These are phyloP conservation scores for Ustilago trichophora DNA, from an alignment of 1,284 basidiomycete genomes.

Conservation along the genomic window DNA sequence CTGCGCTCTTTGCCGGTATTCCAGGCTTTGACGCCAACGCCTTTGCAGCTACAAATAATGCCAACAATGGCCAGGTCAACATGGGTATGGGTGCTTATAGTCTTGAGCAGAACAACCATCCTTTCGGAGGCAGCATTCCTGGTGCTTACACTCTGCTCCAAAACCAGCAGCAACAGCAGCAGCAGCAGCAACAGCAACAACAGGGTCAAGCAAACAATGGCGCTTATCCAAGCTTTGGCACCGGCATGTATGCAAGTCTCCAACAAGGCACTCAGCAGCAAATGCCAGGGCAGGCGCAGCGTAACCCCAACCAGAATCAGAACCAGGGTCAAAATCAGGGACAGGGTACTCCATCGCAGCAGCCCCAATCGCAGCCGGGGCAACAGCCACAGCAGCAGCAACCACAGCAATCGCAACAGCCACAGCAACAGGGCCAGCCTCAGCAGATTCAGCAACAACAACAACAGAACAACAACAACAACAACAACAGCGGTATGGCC, in stretches of 20 bases:
- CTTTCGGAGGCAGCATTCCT: constrained; percentile 52
- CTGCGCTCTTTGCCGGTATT: constrained; percentile 40
- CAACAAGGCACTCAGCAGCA: constrained; percentile 23
- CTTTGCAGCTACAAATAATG: constrained; percentile 15
- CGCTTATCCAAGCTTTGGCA: constrained; percentile 11
- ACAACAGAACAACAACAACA: constrained; percentile 7
- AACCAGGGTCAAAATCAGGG: constrained; percentile 4
- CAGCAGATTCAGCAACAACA: constrained; percentile 1
- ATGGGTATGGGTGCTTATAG: constrained; percentile 36
- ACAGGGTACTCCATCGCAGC: constrained; percentile 13
- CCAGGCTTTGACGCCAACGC: constrained; percentile 35
- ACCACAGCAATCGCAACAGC: neutral
- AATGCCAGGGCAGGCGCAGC: constrained; percentile 20
- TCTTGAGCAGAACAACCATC: constrained; percentile 45
- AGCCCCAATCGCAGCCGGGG: constrained; percentile 2
- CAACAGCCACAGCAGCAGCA: constrained; percentile 3
- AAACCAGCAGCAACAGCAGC: constrained; percentile 29
- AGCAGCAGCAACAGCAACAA: too few species aligned
- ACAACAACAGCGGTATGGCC: constrained; percentile 13
- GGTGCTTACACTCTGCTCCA: constrained; percentile 54
- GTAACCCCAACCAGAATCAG: constrained; percentile 11
- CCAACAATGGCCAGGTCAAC: constrained; percentile 26
- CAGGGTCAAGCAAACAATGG: constrained; percentile 16
- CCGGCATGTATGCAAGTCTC: constrained; percentile 13
- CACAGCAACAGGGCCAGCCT: constrained; percentile 5